phyloP scores from a whole-genome alignment of 768 basidiomycete genomes.

The Leucocoprinus birnbaumii region DNA sequence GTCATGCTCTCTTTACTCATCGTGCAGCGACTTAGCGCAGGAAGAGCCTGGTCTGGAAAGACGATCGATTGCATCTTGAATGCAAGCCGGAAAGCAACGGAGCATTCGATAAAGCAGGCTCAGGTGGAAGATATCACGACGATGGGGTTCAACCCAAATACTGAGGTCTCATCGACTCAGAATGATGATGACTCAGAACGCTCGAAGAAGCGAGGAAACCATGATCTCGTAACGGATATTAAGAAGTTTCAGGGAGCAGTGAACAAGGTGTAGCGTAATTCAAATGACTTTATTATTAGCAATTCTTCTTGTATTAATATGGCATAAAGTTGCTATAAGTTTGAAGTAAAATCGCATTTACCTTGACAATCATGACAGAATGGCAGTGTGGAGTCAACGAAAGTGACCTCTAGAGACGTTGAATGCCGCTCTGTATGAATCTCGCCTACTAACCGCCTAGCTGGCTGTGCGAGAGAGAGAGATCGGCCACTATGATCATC shows the following conservation, averaged over 20 bases:
- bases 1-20: slow-evolving; percentile 2
- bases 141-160: slow-evolving; percentile 10
- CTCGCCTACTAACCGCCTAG: too few relatives aligned
- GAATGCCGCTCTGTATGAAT: too few relatives aligned
- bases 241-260: neutral
- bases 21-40: slow-evolving; percentile 5
- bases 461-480: too few relatives aligned
- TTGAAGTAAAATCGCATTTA: too few relatives aligned
- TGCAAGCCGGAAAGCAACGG: neutral
- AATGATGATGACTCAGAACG: slow-evolving; percentile 2
- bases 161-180: slow-evolving; percentile 1
- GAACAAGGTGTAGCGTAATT: neutral
- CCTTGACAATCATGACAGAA: too few relatives aligned
- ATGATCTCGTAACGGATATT: neutral
- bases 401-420: too few relatives aligned
- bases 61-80: slow-evolving; percentile 7
- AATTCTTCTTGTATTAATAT: too few relatives aligned
- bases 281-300: neutral
- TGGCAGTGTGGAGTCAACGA: too few relatives aligned
- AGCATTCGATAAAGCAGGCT: neutral
- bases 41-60: slow-evolving; percentile 9
- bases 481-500: too few relatives aligned
- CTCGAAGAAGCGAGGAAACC: neutral
- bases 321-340: too few relatives aligned
- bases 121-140: slow-evolving; percentile 5